phyloP scores from a whole-genome alignment of 1,139 yeast species.

The Williopsis jadinii region DNA sequence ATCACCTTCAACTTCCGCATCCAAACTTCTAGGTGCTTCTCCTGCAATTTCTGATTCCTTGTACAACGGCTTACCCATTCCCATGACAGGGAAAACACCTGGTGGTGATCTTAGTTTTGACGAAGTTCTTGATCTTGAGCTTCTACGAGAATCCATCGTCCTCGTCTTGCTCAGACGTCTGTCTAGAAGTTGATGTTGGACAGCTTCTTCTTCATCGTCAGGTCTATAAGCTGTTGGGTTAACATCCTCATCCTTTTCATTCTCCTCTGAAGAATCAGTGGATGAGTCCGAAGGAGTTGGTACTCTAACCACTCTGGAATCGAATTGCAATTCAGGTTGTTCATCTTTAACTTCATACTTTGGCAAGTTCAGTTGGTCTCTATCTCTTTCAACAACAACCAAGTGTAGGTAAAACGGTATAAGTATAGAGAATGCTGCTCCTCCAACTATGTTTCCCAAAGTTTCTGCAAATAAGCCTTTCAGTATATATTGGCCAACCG shows the following conservation, averaged over 20 bases:
- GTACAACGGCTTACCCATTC: conserved; percentile 59
- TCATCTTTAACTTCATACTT: conserved; percentile 65
- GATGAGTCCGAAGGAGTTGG: conserved; percentile 12
- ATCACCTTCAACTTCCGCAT: conserved; percentile 1
- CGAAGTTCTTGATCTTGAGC: conserved; percentile 4
- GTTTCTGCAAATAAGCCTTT: conserved; percentile 60
- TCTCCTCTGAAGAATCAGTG: conserved; percentile 1
- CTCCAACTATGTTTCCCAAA: conserved; percentile 69
- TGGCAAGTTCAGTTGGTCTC: conserved; percentile 52
- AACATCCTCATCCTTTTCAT: background rate
- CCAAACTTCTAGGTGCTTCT: background rate
- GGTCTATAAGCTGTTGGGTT: conserved; percentile 17
- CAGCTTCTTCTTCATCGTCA: conserved; percentile 1
- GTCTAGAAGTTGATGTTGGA: background rate
- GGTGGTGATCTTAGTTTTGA: conserved; percentile 46
- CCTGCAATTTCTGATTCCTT: conserved; percentile 54
- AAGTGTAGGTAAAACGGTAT: conserved; percentile 67
- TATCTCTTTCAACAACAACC: conserved; percentile 63
- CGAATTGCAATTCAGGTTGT: conserved; percentile 69
- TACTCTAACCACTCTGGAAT: conserved; percentile 64
- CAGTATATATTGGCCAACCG: conserved; percentile 66
- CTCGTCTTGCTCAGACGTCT: too few species aligned
- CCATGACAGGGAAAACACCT: conserved; percentile 72
- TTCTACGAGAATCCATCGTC: background rate
- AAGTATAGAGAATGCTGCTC: conserved; percentile 50